Base-by-base conservation (phyloP, 164 flowering plant genomes). In the Vitis amurensis region DNA sequence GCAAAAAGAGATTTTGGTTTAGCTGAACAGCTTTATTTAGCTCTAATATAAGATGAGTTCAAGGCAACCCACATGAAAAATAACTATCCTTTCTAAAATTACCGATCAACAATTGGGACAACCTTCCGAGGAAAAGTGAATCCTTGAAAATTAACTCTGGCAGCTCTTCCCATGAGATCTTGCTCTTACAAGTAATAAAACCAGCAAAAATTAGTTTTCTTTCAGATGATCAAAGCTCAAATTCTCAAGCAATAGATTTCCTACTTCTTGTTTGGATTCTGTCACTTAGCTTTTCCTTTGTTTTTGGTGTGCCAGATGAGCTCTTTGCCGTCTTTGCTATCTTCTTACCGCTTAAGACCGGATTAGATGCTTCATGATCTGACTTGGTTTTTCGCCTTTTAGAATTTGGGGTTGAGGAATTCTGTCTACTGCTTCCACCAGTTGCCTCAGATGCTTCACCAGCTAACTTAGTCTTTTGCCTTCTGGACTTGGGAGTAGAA, bases 361-460 rank as follows among this genome's bases (percentile, higher is more conserved):
- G 49, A 48, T 68, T 11, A 11, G 47, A 59, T 11, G 47, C 71
- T 48, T 49, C 68, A 50, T 23, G 9, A 23, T 12, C 64, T 53
- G 57, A 55, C 55, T 52, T 55, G 47, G 48, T 50, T 65, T 70
- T 73, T 55, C 77, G 72, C 64, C 71, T 77, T 59, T 74, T 74
- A 55, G 78, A 51, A 17, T 47, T 75, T 56, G 67, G 62, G 56
- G 75, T 58, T 6, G 50, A 53, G 4, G 73, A 60, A 53, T 72
- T 73, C n/a, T 53, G 50, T 44, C 50, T 61, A 50, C 75, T 72
- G 59, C 57, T 56, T 60, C 72, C 75, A 11, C 19, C 67, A 55
- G 29, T 60, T 48, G 11, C 63, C 59, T 37, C 44, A 37, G 44
- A 37, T 7, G 44, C 7, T 37, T 37, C 44, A 37, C 44, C 44